Evolutionary conservation across 176 grass and related monocot species (phyloP), one percentile per base, ranked within the genome.

Genomic region (Eragrostis nindensis): DNA sequence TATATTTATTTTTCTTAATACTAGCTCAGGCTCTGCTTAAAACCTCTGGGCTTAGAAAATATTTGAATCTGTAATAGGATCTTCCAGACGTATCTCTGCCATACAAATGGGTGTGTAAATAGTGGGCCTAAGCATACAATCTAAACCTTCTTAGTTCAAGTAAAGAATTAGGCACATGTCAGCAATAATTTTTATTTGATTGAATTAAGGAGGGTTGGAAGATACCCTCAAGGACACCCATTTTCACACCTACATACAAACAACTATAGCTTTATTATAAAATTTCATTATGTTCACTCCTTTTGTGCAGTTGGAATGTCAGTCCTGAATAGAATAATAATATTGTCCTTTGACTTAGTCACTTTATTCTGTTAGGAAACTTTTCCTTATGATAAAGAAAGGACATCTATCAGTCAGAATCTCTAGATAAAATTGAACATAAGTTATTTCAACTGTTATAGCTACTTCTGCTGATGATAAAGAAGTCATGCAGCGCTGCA

Each of bases 401-500:
- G 43, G 43, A 16, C 76, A 67, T 79, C 18, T 22, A 9, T 83
- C 41, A 82, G 32, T 67, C 21, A 27, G 49, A 66, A 57, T 16
- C 44, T 41, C 49, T 73, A 40, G 19, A 26, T 12, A 32, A 56
- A 24, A 22, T 8, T 46, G 74, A 62, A 46, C 29, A 29, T 38
- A 29, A 8, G 38, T 46, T 40, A 76, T 62, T 53, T 53, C 50
- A 53, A 53, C 50, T 53, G 50, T 53, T 53, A 0, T 17, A 19
- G 50, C 50, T 53, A 53, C 50, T 53, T 53, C 19, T 53, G 50
- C 16, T 53, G 50, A 53, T 53, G 17, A 53, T 6, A 53, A 53
- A 19, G 43, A 41, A 13, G 39, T 46, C 56, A 62, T 62, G 56
- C 40, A 43, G 17, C 25, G 7, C 19, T 11, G 0, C 26, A 78